Base-by-base conservation (phyloP, 805 yeast species). In the Teunomyces aglyptinius region DNA sequence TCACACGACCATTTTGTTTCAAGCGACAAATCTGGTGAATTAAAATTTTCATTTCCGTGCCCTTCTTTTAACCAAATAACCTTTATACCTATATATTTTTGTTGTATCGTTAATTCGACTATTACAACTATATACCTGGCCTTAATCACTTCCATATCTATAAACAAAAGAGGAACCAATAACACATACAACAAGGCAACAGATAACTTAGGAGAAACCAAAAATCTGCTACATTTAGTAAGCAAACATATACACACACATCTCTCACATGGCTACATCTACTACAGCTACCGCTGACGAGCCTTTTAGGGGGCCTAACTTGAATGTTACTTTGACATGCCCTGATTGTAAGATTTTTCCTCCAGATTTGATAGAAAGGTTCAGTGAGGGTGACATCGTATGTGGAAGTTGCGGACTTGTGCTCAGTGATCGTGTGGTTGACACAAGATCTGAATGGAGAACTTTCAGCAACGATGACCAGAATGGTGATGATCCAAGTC, bases 391-490 rank as follows among this genome's bases (percentile, higher is more conserved):
- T 35, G 99, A 92, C 67, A 90, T 94, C 57, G 97, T 92, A n/a
- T 92, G 99, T 72, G 98, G 96, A 1, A 77, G 90, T 51, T 94
- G 99, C 73, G 99, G 99, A 2, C 74, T 94, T 48, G 98, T 92
- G 1, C 77, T 94, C 19, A 88, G 96, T 56, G 96, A 90, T 63
- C 78, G 91, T 53, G 84, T 92, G 43, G 96, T 92, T 26, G 99
- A 92, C 60, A 91, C 96, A 4, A 77, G 98, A 55, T 89, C 97
- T 1, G 99, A 92, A 74, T 92, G 99, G 99, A 87, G 99, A 74
- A 94, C 99, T 2, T 92, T 92, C 65, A 85, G 95, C 49, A 94
- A 94, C 63, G 99, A 92, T 65, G 99, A 92, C 66, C 98, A 92
- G 65, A 94, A 92, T 57, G 96, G 96, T 58, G 97, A 90, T 66